A percentile compares a stretch with the other conserved stretches of the same genome.
Conservation (phyloP, 768 basidiomycete species). For the Podaxis sp. region DNA sequence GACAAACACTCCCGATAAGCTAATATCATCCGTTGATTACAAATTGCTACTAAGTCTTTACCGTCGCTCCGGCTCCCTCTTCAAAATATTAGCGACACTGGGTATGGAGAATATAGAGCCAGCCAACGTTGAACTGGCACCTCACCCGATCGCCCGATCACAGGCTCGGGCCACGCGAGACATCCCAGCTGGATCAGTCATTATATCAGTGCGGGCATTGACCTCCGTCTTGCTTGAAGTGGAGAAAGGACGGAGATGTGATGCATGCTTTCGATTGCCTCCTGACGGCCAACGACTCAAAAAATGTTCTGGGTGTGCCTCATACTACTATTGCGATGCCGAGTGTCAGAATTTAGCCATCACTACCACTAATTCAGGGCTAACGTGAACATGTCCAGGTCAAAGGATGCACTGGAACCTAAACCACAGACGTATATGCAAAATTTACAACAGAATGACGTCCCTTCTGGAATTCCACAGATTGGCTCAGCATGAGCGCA, state of each 20-base stretch:
- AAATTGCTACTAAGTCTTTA: too few species aligned
- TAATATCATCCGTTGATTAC: too few species aligned
- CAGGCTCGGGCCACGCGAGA: constrained; percentile 38
- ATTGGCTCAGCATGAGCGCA: constrained; percentile 47
- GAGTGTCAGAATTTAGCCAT: constrained; percentile 42
- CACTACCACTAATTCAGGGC: constrained; percentile 2
- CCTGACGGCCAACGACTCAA: constrained; percentile 31
- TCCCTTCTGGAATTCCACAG: constrained; percentile 42
- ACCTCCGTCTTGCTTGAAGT: constrained; percentile 43
- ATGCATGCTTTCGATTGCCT: constrained; percentile 47
- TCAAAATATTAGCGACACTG: too few species aligned
- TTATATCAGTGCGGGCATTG: constrained; percentile 44
- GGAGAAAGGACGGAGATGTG: constrained; percentile 66
- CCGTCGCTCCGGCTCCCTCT: too few species aligned
- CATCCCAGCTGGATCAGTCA: constrained; percentile 40
- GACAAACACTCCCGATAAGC: background rate
- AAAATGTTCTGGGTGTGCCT: constrained; percentile 62
- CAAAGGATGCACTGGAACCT: constrained; percentile 64
- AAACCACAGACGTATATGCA: constrained; percentile 71
- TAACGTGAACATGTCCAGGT: constrained; percentile 36
- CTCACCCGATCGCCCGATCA: constrained; percentile 45
- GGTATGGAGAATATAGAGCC: background rate
- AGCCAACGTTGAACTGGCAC: constrained; percentile 27
- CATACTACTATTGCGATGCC: constrained; percentile 70
- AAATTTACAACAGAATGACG: constrained; percentile 40